Conservation (phyloP, 1,284 basidiomycete species). For the Fomitopsis pinicola region DNA sequence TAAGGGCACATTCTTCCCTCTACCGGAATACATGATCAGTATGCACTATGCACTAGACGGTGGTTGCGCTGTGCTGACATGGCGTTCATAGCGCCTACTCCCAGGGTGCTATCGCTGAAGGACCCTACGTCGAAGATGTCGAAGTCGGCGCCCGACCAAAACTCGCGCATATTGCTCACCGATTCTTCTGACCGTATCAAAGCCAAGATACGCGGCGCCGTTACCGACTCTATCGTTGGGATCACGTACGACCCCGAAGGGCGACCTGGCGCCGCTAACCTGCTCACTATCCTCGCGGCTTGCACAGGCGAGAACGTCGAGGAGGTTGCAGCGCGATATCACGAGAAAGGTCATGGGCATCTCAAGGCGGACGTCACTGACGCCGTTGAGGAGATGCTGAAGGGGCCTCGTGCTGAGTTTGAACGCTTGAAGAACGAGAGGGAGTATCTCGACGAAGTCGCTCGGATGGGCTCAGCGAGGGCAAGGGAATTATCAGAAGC, state of each 20-base stretch:
- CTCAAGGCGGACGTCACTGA: constrained; percentile 77
- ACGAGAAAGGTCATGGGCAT: constrained; percentile 55
- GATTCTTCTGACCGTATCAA: constrained; percentile 63
- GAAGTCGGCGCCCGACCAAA: constrained; percentile 78
- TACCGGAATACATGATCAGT: constrained; percentile 79
- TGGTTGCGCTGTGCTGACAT: background rate
- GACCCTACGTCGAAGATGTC: constrained; percentile 93
- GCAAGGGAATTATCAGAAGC: constrained; percentile 57
- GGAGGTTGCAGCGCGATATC: constrained; percentile 47
- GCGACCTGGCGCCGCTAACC: constrained; percentile 83
- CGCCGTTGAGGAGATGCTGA: constrained; percentile 68
- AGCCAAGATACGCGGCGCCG: constrained; percentile 75
- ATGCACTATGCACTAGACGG: constrained; percentile 24
- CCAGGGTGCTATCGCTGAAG: constrained; percentile 78
- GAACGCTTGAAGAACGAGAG: constrained; percentile 58
- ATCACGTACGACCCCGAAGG: constrained; percentile 75
- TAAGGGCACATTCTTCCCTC: constrained; percentile 53
- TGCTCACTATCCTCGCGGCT: constrained; percentile 75
- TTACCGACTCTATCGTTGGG: constrained; percentile 76
- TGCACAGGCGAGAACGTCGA: constrained; percentile 52
- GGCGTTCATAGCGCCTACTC: constrained; percentile 57
- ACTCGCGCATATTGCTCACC: constrained; percentile 86
- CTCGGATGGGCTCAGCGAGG: constrained; percentile 56
- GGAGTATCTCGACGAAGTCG: constrained; percentile 62
- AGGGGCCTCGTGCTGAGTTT: constrained; percentile 68